Base-by-base conservation (phyloP, 345 rosid genomes). In the Viola odorata region DNA sequence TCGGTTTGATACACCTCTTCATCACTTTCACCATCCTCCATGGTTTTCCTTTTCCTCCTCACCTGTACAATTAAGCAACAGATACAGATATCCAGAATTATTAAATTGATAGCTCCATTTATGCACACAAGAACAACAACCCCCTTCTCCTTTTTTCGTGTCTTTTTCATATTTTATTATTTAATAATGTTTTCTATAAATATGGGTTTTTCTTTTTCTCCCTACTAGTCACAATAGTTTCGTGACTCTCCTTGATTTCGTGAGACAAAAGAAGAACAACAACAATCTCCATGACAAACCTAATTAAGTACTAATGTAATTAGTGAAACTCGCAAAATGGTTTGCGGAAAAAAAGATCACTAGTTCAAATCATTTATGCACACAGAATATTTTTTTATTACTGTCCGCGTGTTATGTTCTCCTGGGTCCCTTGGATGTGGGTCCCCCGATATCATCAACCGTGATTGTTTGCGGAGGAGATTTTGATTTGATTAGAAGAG, bases 1-100 rank as follows among this genome's bases (percentile, higher is more conserved):
- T 94, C 97, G 47, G 91, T 92, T 75, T 87, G 82, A 39, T 85
- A 85, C 12, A 85, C 82, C 50, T 67, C 80, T 62, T 67, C 67
- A 12, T 69, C 74, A 5, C 83, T 84, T 61, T 69, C 84, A 5
- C 83, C 85, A 63, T 69, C 84, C 45, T 74, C 91, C 75, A 77
- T 61, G 51, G 72, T 78, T 41, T 73, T 81, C 41, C 82, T 44
- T 44, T 44, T 76, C 63, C 74, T 80, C 58, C 74, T 80, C 58
- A 80, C 90, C 91, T 90, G 70, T 58, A 48, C 2, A 23, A 23
- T 23, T 23, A 23, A 23, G n/a, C n/a, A n/a, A n/a, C n/a, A n/a
- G n/a, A n/a, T n/a, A n/a, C n/a, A n/a, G n/a, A n/a, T n/a, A n/a
- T n/a, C n/a, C n/a, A n/a, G n/a, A n/a, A n/a, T n/a, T n/a, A n/a